Evolutionary conservation across 129 eudicot genomes (phyloP).

Genomic region (Arctium lappa): DNA sequence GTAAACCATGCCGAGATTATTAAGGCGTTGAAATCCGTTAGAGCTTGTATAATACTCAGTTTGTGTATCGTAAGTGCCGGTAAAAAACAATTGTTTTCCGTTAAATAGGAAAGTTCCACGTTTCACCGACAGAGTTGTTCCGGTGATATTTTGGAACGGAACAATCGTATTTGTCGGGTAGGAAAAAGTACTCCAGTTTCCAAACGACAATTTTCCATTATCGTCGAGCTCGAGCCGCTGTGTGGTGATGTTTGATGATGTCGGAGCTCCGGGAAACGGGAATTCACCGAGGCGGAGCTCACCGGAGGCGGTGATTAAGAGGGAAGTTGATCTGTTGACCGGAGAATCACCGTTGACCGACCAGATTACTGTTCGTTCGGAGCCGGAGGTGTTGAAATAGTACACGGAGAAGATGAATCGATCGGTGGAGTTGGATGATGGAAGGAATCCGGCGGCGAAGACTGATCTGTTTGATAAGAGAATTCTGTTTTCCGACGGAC

Average conservation of each 20-base stretch:
- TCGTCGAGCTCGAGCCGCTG: conserved; percentile 32
- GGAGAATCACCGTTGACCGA: conserved; percentile 51
- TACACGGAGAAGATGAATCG: conserved; percentile 62
- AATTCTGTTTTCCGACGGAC: conserved; percentile 44
- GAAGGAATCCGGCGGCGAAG: conserved; percentile 77
- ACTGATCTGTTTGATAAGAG: conserved; percentile 64
- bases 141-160: conserved; percentile 48
- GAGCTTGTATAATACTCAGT: conserved; percentile 28
- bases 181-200: conserved; percentile 56
- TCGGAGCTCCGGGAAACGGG: conserved; percentile 36
- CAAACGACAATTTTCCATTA: conserved; percentile 50
- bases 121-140: conserved; percentile 28
- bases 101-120: conserved; percentile 41
- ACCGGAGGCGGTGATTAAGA: conserved; percentile 50
- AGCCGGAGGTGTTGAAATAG: conserved; percentile 38
- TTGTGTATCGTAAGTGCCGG: conserved; percentile 15
- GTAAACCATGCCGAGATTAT: conserved; percentile 29
- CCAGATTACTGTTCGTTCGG: conserved; percentile 45
- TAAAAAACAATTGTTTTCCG: conserved; percentile 30
- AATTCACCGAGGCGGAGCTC: conserved; percentile 49
- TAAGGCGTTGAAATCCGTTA: conserved; percentile 29
- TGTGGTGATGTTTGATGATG: conserved; percentile 6
- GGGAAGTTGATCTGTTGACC: conserved; percentile 36
- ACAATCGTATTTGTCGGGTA: conserved; percentile 64
- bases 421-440: conserved; percentile 22